Percentiles rank a stretch among this genome's conserved stretches.
These are phyloP conservation scores for Mycena kentingensis DNA, from an alignment of 768 basidiomycete genomes.

Conservation along the genomic window DNA sequence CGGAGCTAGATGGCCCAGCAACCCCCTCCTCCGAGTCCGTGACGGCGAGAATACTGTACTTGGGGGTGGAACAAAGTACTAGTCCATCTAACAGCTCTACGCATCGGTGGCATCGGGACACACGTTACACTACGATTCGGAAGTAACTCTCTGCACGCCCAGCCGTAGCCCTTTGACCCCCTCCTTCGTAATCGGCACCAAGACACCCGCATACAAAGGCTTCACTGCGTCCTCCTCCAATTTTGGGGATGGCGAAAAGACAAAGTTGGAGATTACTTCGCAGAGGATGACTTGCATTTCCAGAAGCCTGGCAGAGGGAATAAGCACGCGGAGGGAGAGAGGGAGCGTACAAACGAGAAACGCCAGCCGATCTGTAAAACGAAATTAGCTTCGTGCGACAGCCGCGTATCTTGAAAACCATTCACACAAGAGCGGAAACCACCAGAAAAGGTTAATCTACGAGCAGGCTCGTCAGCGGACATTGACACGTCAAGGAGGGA, in stretches of 20 bases:
- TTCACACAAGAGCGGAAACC: slow-evolving; percentile 14
- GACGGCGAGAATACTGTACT: too few relatives aligned
- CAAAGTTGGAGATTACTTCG: slow-evolving; percentile 13
- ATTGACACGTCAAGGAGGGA: background rate
- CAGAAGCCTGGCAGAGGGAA: background rate
- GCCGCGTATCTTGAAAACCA: background rate
- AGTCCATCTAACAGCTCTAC: too few relatives aligned
- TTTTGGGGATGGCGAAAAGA: slow-evolving; percentile 6
- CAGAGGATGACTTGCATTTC: slow-evolving; percentile 15
- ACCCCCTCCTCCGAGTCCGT: too few relatives aligned
- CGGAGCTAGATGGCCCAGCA: too few relatives aligned
- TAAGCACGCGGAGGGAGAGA: background rate
- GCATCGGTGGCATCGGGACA: too few relatives aligned
- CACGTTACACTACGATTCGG: too few relatives aligned
- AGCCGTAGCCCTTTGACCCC: slow-evolving; percentile 14
- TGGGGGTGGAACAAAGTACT: background rate
- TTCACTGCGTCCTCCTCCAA: slow-evolving; percentile 5
- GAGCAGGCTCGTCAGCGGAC: background rate
- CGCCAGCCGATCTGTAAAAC: slow-evolving; percentile 12
- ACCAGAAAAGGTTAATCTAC: slow-evolving; percentile 11
- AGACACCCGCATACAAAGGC: slow-evolving; percentile 12
- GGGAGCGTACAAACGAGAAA: slow-evolving; percentile 8
- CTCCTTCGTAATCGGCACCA: slow-evolving; percentile 8
- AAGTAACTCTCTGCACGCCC: too few relatives aligned
- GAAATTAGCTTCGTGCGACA: background rate